phyloP scores from a whole-genome alignment of 1,284 basidiomycete genomes.

The Papiliotrema fonsecae region DNA sequence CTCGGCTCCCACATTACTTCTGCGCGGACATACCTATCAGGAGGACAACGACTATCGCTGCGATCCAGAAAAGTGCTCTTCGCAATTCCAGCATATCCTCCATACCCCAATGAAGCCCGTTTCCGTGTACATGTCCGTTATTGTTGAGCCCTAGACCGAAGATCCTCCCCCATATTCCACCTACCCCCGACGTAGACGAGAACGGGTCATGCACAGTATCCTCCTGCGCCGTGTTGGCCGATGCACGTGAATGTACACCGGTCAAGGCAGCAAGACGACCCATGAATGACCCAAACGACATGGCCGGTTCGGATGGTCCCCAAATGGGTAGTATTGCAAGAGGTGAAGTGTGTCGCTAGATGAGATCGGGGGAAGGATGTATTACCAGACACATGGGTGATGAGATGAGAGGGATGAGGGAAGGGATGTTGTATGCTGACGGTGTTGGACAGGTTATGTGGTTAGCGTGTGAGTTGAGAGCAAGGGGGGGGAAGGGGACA shows the following conservation, averaged over 20 bases:
- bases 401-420: background rate
- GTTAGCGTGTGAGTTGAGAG: background rate
- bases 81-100: constrained; percentile 19
- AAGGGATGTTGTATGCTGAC: too few species aligned
- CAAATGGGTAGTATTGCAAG: too few species aligned
- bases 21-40: constrained; percentile 28
- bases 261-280: too few species aligned
- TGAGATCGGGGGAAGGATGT: background rate
- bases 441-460: background rate
- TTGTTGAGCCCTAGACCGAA: background rate
- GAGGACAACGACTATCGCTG: constrained; percentile 27
- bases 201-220: background rate
- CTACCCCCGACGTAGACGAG: background rate
- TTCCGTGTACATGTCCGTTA: constrained; percentile 3
- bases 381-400: too few species aligned
- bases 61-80: constrained; percentile 33
- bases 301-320: background rate
- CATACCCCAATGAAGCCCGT: constrained; percentile 3
- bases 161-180: constrained; percentile 1
- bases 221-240: background rate
- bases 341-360: background rate
- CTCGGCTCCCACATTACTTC: background rate
- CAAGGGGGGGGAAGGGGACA: background rate
- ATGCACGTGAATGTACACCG: too few species aligned
- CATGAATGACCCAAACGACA: constrained; percentile 11